Evolutionary conservation across 495 filamentous ascomycete species (phyloP), one percentile per base, ranked within the genome.

Genomic region (Penicillium coffeae): DNA sequence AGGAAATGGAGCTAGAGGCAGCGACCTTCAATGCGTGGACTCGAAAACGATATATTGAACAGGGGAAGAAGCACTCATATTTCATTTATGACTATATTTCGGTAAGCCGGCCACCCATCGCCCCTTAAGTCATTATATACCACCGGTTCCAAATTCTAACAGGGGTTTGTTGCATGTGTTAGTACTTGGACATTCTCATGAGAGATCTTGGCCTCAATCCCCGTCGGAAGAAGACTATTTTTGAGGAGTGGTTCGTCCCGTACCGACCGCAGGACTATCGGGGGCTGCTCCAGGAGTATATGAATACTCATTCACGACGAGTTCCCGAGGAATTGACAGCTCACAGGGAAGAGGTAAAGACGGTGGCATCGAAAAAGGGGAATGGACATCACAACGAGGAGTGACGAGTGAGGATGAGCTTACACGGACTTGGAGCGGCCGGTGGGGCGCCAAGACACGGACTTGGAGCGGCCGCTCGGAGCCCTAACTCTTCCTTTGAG

Each of bases 1-100:
- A 45, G 3, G 13, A 48, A 10, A 72, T 72, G 65, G 59, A 36
- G 0, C 40, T 36, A 27, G 70, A 72, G 41, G 54, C 69, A n/a
- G 55, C 69, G 1, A 38, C 52, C 7, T 69, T 59, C 57, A 68
- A 67, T 30, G 65, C 59, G 0, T 73, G 69, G 68, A 64, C 62
- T 1, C 44, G 69, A 2, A 71, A 66, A 55, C 49, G 70, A 10
- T 73, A 73, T 45, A 44, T 69, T 14, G 36, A 39, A 21, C 51
- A 55, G 18, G 60, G 60, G 5, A 19, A 48, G 39, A 50, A 49
- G 21, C 48, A 58, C 27, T 49, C 63, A 8, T 66, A 61, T 48
- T 42, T 59, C 13, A 52, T 65, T n/a, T 66, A 54, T 20, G 65
- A 69, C 42, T 66, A 21, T 21, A 22, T 38, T 9, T 33, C 33